These are phyloP conservation scores for Trichopus zeylanicus DNA, from an alignment of 116 monocot species.

Conservation along the genomic window DNA sequence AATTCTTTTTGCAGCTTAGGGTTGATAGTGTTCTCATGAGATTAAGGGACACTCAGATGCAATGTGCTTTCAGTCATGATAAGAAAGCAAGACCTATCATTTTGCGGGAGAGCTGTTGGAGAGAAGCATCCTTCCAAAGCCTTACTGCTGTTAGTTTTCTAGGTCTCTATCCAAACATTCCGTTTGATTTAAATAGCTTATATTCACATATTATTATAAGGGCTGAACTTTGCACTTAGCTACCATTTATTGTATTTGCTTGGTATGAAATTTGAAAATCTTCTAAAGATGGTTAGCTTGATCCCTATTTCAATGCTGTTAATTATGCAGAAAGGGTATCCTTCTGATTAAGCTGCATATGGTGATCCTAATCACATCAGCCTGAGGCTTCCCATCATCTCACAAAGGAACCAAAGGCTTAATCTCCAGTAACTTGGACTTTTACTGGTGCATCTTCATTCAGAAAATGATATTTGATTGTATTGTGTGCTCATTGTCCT, in stretches of 20 bases:
- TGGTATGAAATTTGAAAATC: too few relatives aligned
- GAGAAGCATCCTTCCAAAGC: conserved; percentile 77
- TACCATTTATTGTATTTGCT: too few relatives aligned
- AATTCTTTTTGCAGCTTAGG: conserved; percentile 56
- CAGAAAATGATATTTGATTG: too few relatives aligned
- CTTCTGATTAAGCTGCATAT: conserved; percentile 58
- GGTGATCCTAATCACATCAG: conserved; percentile 62
- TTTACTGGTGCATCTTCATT: too few relatives aligned
- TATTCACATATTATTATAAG: too few relatives aligned
- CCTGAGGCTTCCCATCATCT: conserved; percentile 52
- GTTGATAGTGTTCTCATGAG: conserved; percentile 95
- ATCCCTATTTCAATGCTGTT: neutral
- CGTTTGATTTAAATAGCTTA: neutral
- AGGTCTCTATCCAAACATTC: neutral
- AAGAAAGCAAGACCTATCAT: conserved; percentile 35
- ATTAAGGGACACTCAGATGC: conserved; percentile 82
- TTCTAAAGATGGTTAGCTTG: neutral
- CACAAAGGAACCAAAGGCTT: conserved; percentile 45
- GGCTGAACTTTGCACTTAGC: too few relatives aligned
- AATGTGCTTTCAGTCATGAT: conserved; percentile 56
- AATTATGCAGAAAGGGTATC: conserved; percentile 52
- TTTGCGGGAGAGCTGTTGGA: conserved; percentile 81
- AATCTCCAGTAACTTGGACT: too few relatives aligned
- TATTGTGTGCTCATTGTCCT: too few relatives aligned
- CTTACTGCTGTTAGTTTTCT: conserved; percentile 51